Percentiles rank a stretch among this genome's conserved stretches.
These are phyloP conservation scores for Escallonia rubra DNA, from an alignment of 129 eudicot genomes.

Conservation along the genomic window DNA sequence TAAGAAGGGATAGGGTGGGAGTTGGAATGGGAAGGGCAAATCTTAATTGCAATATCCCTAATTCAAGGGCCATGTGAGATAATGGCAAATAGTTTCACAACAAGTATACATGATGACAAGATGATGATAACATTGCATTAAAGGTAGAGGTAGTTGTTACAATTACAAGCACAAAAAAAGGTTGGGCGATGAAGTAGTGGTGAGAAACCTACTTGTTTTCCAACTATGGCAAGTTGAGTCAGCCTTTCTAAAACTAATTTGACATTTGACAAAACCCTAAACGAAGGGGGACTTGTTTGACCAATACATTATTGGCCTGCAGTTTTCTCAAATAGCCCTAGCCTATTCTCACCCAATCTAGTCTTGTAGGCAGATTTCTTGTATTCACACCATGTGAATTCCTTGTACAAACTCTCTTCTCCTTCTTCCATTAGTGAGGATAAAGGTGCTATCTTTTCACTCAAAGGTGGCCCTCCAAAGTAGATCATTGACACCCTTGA, in stretches of 20 bases:
- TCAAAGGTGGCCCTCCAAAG: conserved; percentile 62
- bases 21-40: too few relatives aligned
- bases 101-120: conserved; percentile 1
- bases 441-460: conserved; percentile 53
- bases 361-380: conserved; percentile 48
- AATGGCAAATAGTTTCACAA: background rate
- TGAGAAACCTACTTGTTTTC: background rate
- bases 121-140: background rate
- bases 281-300: background rate
- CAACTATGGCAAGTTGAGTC: background rate
- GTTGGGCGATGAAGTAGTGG: background rate
- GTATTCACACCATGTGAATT: conserved; percentile 69
- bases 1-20: too few relatives aligned
- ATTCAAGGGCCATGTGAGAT: background rate
- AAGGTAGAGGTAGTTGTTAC: background rate
- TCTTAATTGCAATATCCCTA: background rate
- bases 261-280: background rate
- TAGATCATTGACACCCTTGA: conserved; percentile 66
- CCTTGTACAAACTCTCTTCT: conserved; percentile 63
- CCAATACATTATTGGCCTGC: background rate
- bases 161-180: background rate
- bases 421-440: conserved; percentile 41
- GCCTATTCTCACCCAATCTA: conserved; percentile 46
- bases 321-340: conserved; percentile 27
- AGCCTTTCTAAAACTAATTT: background rate